Conservation (phyloP, 2,329 filamentous ascomycete genomes). For the Aphanoascus verrucosus region DNA sequence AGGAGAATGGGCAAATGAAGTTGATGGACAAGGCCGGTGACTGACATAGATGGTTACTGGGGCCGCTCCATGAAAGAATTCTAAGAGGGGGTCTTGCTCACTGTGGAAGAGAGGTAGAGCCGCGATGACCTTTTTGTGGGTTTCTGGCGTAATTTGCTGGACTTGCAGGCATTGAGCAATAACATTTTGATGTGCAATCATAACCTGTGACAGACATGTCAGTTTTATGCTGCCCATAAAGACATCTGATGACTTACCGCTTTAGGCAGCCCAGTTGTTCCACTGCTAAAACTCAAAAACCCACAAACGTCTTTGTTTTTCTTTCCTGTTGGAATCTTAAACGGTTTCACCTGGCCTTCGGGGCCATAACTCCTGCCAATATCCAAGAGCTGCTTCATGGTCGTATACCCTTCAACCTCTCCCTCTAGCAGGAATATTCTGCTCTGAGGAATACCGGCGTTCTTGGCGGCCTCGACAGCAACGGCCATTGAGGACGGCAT, state of each 20-base stretch:
- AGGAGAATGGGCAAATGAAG: constrained; percentile 53
- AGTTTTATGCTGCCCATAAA: constrained; percentile 3
- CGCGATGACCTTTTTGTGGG: constrained; percentile 44
- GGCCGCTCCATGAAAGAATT: neutral
- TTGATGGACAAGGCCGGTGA: constrained; percentile 52
- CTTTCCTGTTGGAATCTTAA: constrained; percentile 42
- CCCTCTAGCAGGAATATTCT: constrained; percentile 50
- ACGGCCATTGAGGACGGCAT: constrained; percentile 46
- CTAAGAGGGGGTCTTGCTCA: constrained; percentile 1
- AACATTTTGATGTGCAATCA: constrained; percentile 45
- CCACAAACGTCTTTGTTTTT: constrained; percentile 48
- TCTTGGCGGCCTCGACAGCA: constrained; percentile 44
- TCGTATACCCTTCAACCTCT: constrained; percentile 40
- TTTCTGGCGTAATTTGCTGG: constrained; percentile 41
- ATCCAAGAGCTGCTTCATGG: constrained; percentile 25
- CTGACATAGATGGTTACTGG: neutral
- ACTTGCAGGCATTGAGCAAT: constrained; percentile 54
- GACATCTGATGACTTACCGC: constrained; percentile 26
- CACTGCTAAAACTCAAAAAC: constrained; percentile 42
- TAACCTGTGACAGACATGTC: constrained; percentile 29
- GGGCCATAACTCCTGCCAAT: constrained; percentile 31
- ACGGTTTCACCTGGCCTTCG: constrained; percentile 38
- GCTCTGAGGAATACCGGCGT: constrained; percentile 43
- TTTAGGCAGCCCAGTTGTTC: constrained; percentile 43
- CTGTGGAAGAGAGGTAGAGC: constrained; percentile 53